Evolutionary conservation across 257 asterid species (phyloP), one percentile per base, ranked within the genome.

Genomic region (Echites panduratus): DNA sequence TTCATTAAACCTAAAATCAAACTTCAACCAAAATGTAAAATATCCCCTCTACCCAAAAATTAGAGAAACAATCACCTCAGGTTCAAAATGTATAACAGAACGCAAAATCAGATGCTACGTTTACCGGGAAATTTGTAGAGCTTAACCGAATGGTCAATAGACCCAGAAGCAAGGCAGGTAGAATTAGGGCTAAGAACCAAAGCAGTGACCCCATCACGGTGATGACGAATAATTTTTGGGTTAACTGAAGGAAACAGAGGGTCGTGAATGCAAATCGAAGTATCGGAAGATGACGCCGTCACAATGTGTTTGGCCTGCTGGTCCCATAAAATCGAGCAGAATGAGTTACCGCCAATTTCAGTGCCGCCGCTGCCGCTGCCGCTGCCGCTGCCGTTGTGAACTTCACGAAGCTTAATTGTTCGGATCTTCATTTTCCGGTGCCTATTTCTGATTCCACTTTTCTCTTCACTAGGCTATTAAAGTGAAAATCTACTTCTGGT

Each of bases 121-220:
- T 68, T 84, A 90, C 98, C 89, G 0, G 98, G 99, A 56, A 95
- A 92, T 82, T 92, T 92, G 80, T 88, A 92, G 78, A 95, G 95
- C 86, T 95, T 95, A 78, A 92, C 99, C 2, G 96, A 89, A 80
- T 85, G 97, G 89, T 92, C 98, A 52, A 92, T 50, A 68, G 99
- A 92, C 22, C 96, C 99, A 35, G 98, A 95, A 68, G 99, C 99
- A 40, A 95, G 94, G 76, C 98, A 95, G 27, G 91, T 89, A 67
- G 95, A 92, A 87, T 92, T 86, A 52, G 94, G 90, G 71, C 84
- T 84, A 20, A 92, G 86, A 63, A 89, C 89, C 86, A 92, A 70
- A n/a, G 88, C 90, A 32, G 97, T 85, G 17, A 95, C 99, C 9
- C 98, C 98, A 67, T 95, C 98, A 7, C 89, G 81, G 78, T 95